Evolutionary conservation across 2,329 filamentous ascomycete species (phyloP).

Genomic region (Proliferodiscus dingleyae): DNA sequence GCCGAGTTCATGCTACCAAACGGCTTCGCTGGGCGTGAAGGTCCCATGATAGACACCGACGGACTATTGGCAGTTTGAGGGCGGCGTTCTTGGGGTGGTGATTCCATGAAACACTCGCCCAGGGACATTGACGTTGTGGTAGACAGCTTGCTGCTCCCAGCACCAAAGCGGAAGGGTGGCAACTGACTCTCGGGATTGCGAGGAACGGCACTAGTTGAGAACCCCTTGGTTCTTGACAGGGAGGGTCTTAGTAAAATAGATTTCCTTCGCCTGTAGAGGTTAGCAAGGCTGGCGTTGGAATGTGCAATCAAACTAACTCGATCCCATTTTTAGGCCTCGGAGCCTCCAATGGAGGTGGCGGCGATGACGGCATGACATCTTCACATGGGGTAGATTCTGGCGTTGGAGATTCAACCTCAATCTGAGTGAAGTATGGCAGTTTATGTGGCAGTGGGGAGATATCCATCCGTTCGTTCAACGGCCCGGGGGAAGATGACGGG

Average conservation of each 20-base stretch:
- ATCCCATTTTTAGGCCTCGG: conserved; percentile 41
- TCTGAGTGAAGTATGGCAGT: conserved; percentile 58
- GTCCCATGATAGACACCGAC: conserved; percentile 48
- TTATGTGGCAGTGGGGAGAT: conserved; percentile 92
- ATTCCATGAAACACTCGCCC: conserved; percentile 73
- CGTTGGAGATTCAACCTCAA: conserved; percentile 69
- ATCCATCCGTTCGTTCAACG: conserved; percentile 76
- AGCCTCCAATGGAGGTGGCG: conserved; percentile 46
- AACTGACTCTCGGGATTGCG: conserved; percentile 61
- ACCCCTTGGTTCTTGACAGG: conserved; percentile 68
- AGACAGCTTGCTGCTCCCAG: conserved; percentile 43
- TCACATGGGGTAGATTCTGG: conserved; percentile 45
- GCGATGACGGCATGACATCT: conserved; percentile 52
- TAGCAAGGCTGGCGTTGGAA: conserved; percentile 18
- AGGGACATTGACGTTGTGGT: conserved; percentile 60
- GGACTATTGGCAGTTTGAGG: conserved; percentile 57
- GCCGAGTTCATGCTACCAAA: conserved; percentile 54
- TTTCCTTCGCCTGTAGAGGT: conserved; percentile 54
- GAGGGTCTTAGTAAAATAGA: conserved; percentile 68
- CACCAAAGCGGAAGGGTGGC: conserved; percentile 71
- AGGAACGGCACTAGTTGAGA: conserved; percentile 61
- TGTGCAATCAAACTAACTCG: conserved; percentile 45
- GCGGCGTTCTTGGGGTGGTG: conserved; percentile 67
- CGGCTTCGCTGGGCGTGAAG: conserved; percentile 59
- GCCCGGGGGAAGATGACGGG: conserved; percentile 75